Conservation (phyloP, 345 rosid species). For the Populus ilicifolia region DNA sequence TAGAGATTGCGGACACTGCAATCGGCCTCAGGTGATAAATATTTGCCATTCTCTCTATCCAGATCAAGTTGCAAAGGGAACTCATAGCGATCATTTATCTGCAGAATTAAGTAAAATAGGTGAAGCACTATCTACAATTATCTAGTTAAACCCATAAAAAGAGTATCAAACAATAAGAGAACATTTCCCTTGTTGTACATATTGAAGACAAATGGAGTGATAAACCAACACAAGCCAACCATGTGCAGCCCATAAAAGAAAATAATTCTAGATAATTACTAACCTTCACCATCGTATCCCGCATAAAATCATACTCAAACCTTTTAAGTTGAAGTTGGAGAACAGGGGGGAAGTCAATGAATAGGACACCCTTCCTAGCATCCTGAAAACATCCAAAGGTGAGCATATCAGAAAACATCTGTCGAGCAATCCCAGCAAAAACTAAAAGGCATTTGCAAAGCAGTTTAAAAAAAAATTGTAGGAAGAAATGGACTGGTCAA, state of each 20-base stretch:
- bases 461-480: not conserved
- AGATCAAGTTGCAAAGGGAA: conserved; percentile 39
- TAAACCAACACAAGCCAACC: not conserved
- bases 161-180: not conserved
- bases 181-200: not conserved
- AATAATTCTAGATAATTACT: conserved; percentile 4
- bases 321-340: conserved; percentile 51
- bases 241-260: not conserved
- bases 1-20: conserved; percentile 34
- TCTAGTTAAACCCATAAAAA: not conserved
- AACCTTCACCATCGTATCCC: conserved; percentile 52
- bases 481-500: not conserved
- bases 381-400: conserved; percentile 31
- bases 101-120: not conserved
- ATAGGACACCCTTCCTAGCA: conserved; percentile 47
- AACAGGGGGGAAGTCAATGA: conserved; percentile 90
- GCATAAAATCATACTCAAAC: conserved; percentile 50
- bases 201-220: not conserved
- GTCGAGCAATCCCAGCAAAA: not conserved
- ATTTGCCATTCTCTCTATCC: conserved; percentile 30
- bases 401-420: not conserved
- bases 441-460: not conserved
- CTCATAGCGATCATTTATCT: conserved; percentile 38
- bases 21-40: conserved; percentile 36
- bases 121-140: not conserved